Evolutionary conservation across 805 yeast species (phyloP), one percentile per base, ranked within the genome.

Genomic region (Dipodascus geniculatus): DNA sequence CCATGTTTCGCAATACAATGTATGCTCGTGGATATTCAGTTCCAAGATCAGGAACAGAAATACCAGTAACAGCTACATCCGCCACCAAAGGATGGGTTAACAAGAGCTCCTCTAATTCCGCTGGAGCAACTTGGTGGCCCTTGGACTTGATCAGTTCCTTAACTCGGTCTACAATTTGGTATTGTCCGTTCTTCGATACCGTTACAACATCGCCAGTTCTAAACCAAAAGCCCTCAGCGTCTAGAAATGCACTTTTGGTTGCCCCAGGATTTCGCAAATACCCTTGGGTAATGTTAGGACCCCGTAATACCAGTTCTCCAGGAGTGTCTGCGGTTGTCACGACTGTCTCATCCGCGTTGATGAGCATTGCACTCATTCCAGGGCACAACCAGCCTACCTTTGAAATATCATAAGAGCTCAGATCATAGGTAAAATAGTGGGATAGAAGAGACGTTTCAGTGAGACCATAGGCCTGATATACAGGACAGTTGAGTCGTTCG

Each of bases 381-480:
- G 79, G 68, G 16, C 67, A 53, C 1, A 70, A 63, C 60, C 68
- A 62, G 22, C 79, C 75, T n/a, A 78, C 69, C 1, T 80, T 68
- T 3, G 80, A 81, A 56, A 72, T 67, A 35, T 76, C 70, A 42
- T 75, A 74, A 16, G 56, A 52, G 42, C 66, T 61, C 31, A 68
- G 57, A 48, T 75, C 80, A 54, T 59, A 70, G 3, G 69, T 67
- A 50, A 64, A 65, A 6, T 72, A 58, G 22, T 72, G 66, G 53
- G 76, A 61, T 2, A 82, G 83, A 1, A 83, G 85, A 60, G 81
- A 76, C 14, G 83, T 72, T 65, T 82, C 88, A 3, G 86, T 66
- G 61, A 52, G 57, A 11, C 53, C 63, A 42, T 59, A 60, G 11
- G 58, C 60, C 50, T 60, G 63, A 19, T 61, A 28, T 23, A 60